These are phyloP conservation scores for Leucaena leucocephala DNA, from an alignment of 306 rosid genomes.

Conservation along the genomic window DNA sequence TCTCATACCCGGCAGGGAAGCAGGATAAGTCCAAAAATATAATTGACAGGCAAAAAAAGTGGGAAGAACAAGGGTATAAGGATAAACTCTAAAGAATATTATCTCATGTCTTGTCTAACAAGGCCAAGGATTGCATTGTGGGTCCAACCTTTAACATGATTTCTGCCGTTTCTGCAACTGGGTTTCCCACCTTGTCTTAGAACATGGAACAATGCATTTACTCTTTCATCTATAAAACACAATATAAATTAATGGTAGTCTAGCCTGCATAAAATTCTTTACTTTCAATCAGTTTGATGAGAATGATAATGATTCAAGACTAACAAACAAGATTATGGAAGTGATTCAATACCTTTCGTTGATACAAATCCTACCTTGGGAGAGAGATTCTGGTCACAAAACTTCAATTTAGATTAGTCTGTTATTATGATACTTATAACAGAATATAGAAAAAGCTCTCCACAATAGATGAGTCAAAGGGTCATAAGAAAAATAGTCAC, in stretches of 20 bases:
- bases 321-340: not conserved
- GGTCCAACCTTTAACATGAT: not conserved
- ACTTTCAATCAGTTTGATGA: not conserved
- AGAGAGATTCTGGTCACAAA: no score
- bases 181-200: not conserved
- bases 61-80: not conserved
- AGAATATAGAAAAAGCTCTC: no score
- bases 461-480: no score
- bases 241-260: not conserved
- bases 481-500: no score
- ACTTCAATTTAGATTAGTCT: no score
- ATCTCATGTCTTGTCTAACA: not conserved
- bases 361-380: no score
- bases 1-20: not conserved
- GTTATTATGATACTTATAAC: no score
- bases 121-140: not conserved
- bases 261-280: not conserved
- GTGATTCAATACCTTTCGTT: no score
- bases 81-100: not conserved
- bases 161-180: not conserved
- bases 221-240: not conserved
- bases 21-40: not conserved
- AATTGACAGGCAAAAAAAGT: not conserved
- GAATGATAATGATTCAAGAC: not conserved
- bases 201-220: not conserved